Conservation (phyloP, 2,329 filamentous ascomycete genomes). For the Ceratocystis destructans region DNA sequence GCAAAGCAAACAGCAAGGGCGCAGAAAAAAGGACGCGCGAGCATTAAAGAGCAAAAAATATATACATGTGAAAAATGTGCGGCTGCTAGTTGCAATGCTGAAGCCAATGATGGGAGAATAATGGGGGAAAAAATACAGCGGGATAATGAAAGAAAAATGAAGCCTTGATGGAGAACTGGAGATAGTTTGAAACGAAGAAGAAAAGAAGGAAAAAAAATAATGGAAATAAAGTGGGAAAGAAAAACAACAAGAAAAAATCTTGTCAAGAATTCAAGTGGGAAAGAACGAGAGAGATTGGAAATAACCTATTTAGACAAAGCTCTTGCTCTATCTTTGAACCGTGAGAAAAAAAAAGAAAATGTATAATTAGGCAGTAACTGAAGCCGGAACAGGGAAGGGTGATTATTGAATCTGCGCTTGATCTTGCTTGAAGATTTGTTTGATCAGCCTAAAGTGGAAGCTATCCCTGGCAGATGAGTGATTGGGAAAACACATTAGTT, state of each 20-base stretch:
- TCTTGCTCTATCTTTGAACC: not conserved
- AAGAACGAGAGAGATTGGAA: not conserved
- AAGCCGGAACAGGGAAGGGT: slow-evolving; percentile 1
- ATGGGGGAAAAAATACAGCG: not conserved
- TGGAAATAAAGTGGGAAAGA: not conserved
- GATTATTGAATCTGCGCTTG: not conserved
- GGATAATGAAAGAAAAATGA: not conserved
- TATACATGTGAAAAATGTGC: not conserved
- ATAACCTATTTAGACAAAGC: not conserved
- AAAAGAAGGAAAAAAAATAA: not conserved
- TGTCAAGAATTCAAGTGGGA: not conserved
- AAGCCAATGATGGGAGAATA: not conserved
- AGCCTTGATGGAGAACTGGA: not conserved
- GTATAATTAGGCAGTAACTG: not conserved
- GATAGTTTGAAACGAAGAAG: not conserved
- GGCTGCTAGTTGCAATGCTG: not conserved
- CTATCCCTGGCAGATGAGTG: not conserved
- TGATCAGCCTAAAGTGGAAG: not conserved
- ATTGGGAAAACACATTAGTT: not conserved
- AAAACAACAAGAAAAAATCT: not conserved
- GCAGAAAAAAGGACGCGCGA: not conserved
- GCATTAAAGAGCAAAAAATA: not conserved
- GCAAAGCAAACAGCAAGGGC: not conserved
- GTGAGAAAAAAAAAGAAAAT: not conserved
- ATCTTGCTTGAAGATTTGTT: not conserved